phyloP scores from a whole-genome alignment of 2,329 filamentous ascomycete genomes.

The Neopestalotiopsis clavispora region DNA sequence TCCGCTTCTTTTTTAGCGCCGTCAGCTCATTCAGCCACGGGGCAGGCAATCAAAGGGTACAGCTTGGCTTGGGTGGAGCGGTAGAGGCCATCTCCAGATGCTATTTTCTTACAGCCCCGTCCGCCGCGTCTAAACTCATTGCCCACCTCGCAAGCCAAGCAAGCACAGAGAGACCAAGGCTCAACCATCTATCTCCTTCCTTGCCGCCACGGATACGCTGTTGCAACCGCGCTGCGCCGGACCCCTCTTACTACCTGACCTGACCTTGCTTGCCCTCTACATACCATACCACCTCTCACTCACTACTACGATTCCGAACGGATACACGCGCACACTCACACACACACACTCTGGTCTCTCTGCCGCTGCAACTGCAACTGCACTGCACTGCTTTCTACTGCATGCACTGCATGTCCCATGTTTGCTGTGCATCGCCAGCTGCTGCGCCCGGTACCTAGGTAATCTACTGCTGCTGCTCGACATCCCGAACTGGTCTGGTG shows the following conservation, averaged over 20 bases:
- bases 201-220: background rate
- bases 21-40: conserved; percentile 31
- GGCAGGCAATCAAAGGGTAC: conserved; percentile 17
- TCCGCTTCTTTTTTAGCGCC: conserved; percentile 20
- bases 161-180: background rate
- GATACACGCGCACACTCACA: too few species aligned
- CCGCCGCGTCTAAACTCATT: conserved; percentile 24
- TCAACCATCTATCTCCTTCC: background rate
- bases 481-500: conserved; percentile 5
- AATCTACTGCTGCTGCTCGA: background rate
- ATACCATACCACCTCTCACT: too few species aligned
- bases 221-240: background rate
- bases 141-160: conserved; percentile 1
- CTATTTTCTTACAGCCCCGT: conserved; percentile 30
- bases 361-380: conserved; percentile 9
- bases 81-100: conserved; percentile 2
- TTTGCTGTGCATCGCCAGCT: conserved; percentile 13
- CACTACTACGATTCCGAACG: too few species aligned
- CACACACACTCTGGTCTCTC: too few species aligned
- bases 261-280: background rate
- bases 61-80: background rate
- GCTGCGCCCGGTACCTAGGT: background rate
- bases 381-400: background rate
- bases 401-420: conserved; percentile 3
- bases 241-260: background rate